Conservation (phyloP, 306 rosid genomes). For the Datisca glomerata region DNA sequence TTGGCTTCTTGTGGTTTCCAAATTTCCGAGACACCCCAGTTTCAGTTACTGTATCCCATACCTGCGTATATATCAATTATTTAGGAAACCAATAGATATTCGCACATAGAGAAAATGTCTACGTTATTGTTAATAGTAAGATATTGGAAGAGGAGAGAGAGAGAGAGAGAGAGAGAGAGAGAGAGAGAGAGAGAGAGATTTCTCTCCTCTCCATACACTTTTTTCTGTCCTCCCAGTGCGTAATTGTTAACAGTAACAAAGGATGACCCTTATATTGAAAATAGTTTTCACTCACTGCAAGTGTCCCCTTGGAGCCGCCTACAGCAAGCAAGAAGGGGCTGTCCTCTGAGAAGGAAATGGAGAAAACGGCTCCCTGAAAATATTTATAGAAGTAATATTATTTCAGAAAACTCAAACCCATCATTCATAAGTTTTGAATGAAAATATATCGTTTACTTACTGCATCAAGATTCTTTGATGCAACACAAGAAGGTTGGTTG, state of each 20-base stretch:
- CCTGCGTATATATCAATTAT: constrained; percentile 24
- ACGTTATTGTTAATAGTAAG: too few relatives aligned
- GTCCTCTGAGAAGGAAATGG: constrained; percentile 63
- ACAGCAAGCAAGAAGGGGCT: constrained; percentile 73
- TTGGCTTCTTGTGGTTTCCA: constrained; percentile 24
- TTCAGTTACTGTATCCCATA: constrained; percentile 60
- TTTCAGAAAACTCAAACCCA: constrained; percentile 10
- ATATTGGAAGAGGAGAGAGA: too few relatives aligned
- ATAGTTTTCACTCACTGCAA: constrained; percentile 41
- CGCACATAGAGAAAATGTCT: too few relatives aligned
- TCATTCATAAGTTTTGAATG: constrained; percentile 10
- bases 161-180: too few relatives aligned
- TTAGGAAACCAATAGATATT: too few relatives aligned
- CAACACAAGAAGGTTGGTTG: constrained; percentile 66
- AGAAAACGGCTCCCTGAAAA: constrained; percentile 72
- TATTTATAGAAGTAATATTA: constrained; percentile 7
- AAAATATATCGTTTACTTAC: constrained; percentile 31
- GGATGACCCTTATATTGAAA: neutral
- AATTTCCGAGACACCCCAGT: constrained; percentile 39
- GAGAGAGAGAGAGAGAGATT: too few relatives aligned
- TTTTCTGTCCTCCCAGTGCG: too few relatives aligned
- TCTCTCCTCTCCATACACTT: too few relatives aligned
- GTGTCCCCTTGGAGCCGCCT: constrained; percentile 77
- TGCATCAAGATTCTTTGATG: constrained; percentile 41
- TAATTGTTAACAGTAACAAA: constrained; percentile 2